Base-by-base conservation (phyloP, 495 filamentous ascomycete species). In the Poronia punctata region DNA sequence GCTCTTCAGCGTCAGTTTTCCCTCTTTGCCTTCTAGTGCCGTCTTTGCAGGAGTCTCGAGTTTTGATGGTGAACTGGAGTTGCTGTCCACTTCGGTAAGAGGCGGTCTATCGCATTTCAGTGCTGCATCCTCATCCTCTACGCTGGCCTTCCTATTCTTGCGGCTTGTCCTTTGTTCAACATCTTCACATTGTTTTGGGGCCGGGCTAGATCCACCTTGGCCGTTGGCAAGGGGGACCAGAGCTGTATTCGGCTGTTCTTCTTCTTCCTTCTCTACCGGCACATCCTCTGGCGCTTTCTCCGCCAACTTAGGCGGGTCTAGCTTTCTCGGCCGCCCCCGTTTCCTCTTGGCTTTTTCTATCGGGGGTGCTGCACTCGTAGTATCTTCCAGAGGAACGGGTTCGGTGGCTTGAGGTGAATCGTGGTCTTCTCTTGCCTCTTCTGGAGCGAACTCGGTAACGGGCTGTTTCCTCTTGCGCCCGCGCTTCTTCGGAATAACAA, bases 381-480 rank as follows among this genome's bases (percentile, higher is more conserved):
- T 12, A 24, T 30, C 18, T 12, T 23, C 5, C 7, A 34, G 16
- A 8, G 11, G 0, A 8, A 17, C 22, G 4, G 26, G 36, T 23
- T 50, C 33, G n/a, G 26, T 27, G 21, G 17, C 21, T 16, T n/a
- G 12, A 17, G 6, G 14, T 6, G 9, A 38, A 5, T 29, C 27
- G 9, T 47, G 42, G 17, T 34, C 22, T n/a, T 14, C 14, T 10
- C 40, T 26, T 19, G 38, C 41, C 2, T 35, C 34, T 21, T 31
- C 18, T 8, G 19, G 15, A 2, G 15, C 8, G 5, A 27, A 21
- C 26, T 45, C 46, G 8, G 10, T 34, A 5, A 12, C 17, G 15
- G 21, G 24, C 7, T 50, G 52, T 36, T 58, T 58, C 31, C 50
- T 58, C 44, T 55, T 58, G 15, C 55, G 55, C 10, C 55, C 52